Conservation (phyloP, 1,284 basidiomycete species). For the Melampsora larici-populina region DNA sequence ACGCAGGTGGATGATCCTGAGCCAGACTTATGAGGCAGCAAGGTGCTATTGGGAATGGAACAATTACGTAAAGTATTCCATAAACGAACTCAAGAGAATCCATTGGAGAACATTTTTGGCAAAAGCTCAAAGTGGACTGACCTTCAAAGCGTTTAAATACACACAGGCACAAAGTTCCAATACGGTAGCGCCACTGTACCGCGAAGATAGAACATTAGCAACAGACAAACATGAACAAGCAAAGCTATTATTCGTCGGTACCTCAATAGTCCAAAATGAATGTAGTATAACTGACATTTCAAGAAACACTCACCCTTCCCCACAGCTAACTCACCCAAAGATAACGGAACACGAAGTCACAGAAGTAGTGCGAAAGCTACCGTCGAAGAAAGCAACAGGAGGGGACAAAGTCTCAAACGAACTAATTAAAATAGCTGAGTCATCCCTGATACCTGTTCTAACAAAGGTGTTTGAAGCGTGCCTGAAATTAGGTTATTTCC, state of each 20-base stretch:
- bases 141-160: no score
- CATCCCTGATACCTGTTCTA: background rate
- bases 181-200: background rate
- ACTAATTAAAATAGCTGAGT: background rate
- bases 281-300: background rate
- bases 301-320: no score
- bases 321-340: background rate
- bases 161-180: background rate
- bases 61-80: no score
- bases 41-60: no score
- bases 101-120: background rate
- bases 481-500: background rate
- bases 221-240: background rate
- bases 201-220: background rate
- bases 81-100: background rate
- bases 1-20: background rate
- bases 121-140: background rate
- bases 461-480: background rate
- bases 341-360: background rate
- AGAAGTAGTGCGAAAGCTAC: background rate
- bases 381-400: background rate
- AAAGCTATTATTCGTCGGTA: background rate
- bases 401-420: constrained; percentile 3
- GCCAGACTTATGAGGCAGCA: background rate
- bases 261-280: no score